Conservation (phyloP, 2,329 filamentous ascomycete species). For the Diaporthe aspalathi region DNA sequence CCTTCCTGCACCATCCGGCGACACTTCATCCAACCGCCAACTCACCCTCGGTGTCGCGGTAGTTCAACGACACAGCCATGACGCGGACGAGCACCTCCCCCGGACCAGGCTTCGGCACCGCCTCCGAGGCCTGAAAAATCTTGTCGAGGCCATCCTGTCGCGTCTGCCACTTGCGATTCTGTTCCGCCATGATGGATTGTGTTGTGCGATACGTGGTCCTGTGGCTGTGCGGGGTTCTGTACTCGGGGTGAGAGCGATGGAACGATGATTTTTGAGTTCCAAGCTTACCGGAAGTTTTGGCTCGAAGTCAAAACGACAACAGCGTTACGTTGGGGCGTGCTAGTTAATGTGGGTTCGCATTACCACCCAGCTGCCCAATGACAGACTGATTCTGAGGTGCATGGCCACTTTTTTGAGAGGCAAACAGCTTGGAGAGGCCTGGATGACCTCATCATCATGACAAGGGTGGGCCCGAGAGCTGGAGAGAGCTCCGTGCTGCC, state of each 20-base stretch:
- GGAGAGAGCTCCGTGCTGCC: too few relatives aligned
- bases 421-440: not conserved
- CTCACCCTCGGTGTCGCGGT: slow-evolving; percentile 61
- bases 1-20: not conserved
- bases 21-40: not conserved
- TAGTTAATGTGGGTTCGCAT: not conserved
- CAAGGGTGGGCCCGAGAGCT: not conserved
- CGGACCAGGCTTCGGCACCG: slow-evolving; percentile 59
- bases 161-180: slow-evolving; percentile 62
- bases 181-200: slow-evolving; percentile 16
- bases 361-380: not conserved
- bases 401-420: not conserved
- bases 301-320: not conserved
- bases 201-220: not conserved
- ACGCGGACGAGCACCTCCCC: slow-evolving; percentile 65
- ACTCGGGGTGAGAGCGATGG: not conserved
- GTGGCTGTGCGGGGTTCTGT: too few relatives aligned
- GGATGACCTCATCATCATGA: slow-evolving; percentile 10
- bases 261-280: not conserved
- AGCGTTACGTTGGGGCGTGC: not conserved
- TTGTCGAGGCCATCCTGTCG: slow-evolving; percentile 67
- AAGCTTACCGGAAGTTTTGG: not conserved
- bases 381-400: not conserved
- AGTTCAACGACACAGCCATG: slow-evolving; percentile 60
- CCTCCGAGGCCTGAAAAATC: slow-evolving; percentile 56